These are phyloP conservation scores for Hypoxylon sp. DNA, from an alignment of 2,329 filamentous ascomycete genomes.

Conservation along the genomic window DNA sequence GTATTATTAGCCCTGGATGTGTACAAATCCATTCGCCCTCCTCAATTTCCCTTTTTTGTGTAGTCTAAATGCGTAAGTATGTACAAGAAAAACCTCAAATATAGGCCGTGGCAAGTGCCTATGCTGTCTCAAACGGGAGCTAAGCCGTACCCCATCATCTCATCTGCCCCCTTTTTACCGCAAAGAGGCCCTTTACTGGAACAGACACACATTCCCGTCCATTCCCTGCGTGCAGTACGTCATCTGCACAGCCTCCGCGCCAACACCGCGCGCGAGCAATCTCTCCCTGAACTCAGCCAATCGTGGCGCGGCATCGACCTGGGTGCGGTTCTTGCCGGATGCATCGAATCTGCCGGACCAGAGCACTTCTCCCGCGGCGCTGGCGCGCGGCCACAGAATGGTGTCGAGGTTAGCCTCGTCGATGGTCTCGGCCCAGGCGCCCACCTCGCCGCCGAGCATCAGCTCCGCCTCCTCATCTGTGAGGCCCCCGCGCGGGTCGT, in stretches of 20 bases:
- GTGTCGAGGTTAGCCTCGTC: conserved; percentile 81
- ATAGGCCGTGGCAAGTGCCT: conserved; percentile 1
- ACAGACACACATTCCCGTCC: conserved; percentile 56
- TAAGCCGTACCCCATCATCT: background rate
- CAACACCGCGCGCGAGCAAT: conserved; percentile 76
- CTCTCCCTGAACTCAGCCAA: conserved; percentile 83
- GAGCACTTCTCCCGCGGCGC: conserved; percentile 81
- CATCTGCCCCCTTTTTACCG: background rate
- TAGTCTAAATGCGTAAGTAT: conserved; percentile 21
- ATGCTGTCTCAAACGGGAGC: background rate
- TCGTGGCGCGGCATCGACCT: conserved; percentile 76
- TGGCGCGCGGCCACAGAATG: conserved; percentile 82
- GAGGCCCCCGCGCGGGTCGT: conserved; percentile 78
- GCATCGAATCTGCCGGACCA: conserved; percentile 81
- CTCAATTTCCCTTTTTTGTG: conserved; percentile 3
- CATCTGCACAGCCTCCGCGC: conserved; percentile 76
- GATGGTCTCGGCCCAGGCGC: conserved; percentile 84
- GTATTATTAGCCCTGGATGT: conserved; percentile 30
- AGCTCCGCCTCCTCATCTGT: conserved; percentile 72
- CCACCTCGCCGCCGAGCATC: conserved; percentile 84
- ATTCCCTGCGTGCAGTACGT: conserved; percentile 75
- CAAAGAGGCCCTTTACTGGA: conserved; percentile 11
- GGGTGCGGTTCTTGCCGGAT: conserved; percentile 76
- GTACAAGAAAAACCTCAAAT: conserved; percentile 31
- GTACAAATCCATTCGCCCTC: conserved; percentile 14